Evolutionary conservation across 352 stramenopile genomes (phyloP).

Genomic region (Phytopythium litorale): DNA sequence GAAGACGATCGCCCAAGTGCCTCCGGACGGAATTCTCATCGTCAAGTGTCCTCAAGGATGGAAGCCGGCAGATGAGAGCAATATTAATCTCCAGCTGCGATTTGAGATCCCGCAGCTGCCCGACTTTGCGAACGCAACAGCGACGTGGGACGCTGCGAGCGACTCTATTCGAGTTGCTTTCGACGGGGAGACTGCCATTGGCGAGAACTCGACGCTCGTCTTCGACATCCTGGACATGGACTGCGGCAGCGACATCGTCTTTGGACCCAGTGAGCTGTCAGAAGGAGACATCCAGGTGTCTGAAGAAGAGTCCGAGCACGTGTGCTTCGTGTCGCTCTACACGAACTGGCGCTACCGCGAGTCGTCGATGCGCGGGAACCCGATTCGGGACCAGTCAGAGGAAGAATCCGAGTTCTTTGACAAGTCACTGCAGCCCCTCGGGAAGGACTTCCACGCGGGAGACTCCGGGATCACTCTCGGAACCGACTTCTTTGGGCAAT

Average conservation of each 20-base stretch:
- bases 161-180: slow-evolving; percentile 29
- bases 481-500: slow-evolving; percentile 59
- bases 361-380: slow-evolving; percentile 20
- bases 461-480: slow-evolving; percentile 38
- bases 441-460: slow-evolving; percentile 25
- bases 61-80: slow-evolving; percentile 15
- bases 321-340: slow-evolving; percentile 25
- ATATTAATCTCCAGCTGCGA: slow-evolving; percentile 15
- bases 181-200: slow-evolving; percentile 29
- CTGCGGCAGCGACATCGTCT: slow-evolving; percentile 21
- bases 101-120: slow-evolving; percentile 28
- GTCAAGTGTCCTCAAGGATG: slow-evolving; percentile 29
- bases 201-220: slow-evolving; percentile 23
- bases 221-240: slow-evolving; percentile 29
- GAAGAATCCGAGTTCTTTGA: slow-evolving; percentile 28
- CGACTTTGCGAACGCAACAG: slow-evolving; percentile 26
- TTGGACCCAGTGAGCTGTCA: slow-evolving; percentile 43
- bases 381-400: slow-evolving; percentile 18
- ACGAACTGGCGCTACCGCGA: slow-evolving; percentile 37
- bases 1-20: slow-evolving; percentile 31
- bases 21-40: slow-evolving; percentile 22
- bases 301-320: slow-evolving; percentile 3
- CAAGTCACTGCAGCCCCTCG: slow-evolving; percentile 26
- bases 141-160: slow-evolving; percentile 20
- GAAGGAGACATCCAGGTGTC: slow-evolving; percentile 10